These are phyloP conservation scores for Colletotrichum sp. DNA, from an alignment of 2,329 filamentous ascomycete species.

Conservation along the genomic window DNA sequence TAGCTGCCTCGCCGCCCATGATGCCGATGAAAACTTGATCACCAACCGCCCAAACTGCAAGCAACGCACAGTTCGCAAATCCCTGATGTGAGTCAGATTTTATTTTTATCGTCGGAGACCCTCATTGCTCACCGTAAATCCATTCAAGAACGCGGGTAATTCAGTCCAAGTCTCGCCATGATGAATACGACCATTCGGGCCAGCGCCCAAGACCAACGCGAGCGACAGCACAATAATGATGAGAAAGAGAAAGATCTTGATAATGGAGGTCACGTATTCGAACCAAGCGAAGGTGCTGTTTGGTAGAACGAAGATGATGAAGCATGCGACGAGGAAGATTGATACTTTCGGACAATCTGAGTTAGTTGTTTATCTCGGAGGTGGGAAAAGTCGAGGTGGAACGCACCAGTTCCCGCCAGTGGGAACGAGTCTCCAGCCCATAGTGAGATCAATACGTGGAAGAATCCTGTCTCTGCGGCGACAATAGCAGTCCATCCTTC, in stretches of 20 bases:
- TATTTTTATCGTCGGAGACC: not conserved
- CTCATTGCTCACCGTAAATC: not conserved
- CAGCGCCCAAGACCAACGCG: not conserved
- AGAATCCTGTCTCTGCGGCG: not conserved
- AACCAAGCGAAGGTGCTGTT: not conserved
- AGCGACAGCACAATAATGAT: not conserved
- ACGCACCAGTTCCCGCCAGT: not conserved
- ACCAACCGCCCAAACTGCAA: not conserved
- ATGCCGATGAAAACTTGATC: not conserved
- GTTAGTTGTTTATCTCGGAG: not conserved
- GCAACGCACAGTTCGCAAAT: not conserved
- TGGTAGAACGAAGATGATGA: not conserved
- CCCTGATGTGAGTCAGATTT: not conserved
- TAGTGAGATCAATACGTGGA: not conserved
- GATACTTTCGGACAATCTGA: not conserved
- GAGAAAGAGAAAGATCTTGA: not conserved
- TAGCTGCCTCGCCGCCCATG: not conserved
- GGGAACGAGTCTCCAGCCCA: not conserved
- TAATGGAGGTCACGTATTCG: not conserved
- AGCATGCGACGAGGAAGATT: not conserved
- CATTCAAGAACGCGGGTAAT: not conserved
- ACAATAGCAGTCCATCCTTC: not conserved
- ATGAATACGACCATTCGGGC: not conserved
- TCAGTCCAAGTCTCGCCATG: not conserved
- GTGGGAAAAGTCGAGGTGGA: not conserved